phyloP scores from a whole-genome alignment of 2,329 filamentous ascomycete species.

The Colletotrichum coccodes region DNA sequence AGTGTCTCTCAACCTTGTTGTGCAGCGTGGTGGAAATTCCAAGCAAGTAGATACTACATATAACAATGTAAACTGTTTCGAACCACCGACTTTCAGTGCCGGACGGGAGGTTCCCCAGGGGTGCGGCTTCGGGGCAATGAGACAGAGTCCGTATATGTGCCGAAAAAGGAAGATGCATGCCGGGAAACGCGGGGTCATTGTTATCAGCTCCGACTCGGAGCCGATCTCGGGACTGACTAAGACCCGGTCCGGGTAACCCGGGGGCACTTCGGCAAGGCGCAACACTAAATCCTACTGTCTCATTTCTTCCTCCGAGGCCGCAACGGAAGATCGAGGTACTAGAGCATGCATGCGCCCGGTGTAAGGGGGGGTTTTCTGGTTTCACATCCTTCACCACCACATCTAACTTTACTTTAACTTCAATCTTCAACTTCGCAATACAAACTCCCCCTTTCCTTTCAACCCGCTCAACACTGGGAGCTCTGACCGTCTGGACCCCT shows the following conservation, averaged over 20 bases:
- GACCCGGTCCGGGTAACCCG: slow-evolving; percentile 1
- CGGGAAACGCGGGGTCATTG: slow-evolving; percentile 9
- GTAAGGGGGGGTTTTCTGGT: not conserved
- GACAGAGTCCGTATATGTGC: not conserved
- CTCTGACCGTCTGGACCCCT: not conserved
- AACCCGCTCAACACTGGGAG: not conserved
- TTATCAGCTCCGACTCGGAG: slow-evolving; percentile 20
- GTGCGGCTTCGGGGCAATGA: not conserved
- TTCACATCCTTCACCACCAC: not conserved
- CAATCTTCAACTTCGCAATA: not conserved
- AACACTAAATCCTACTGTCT: not conserved
- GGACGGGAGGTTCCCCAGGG: not conserved
- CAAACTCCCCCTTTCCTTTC: not conserved
- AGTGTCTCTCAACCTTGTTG: not conserved
- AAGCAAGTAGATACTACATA: too few relatives aligned
- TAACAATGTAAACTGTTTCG: too few relatives aligned
- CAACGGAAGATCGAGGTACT: not conserved
- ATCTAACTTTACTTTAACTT: not conserved
- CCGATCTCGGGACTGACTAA: slow-evolving; percentile 3
- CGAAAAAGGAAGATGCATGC: not conserved
- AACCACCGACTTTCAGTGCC: not conserved
- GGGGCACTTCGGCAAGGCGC: not conserved
- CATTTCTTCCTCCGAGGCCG: not conserved
- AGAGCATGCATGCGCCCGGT: not conserved
- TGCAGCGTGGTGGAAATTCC: not conserved